A percentile compares a stretch with the other conserved stretches of the same genome.
These are phyloP conservation scores for Cryphonectria parasitica DNA, from an alignment of 2,329 filamentous ascomycete species.

Conservation along the genomic window DNA sequence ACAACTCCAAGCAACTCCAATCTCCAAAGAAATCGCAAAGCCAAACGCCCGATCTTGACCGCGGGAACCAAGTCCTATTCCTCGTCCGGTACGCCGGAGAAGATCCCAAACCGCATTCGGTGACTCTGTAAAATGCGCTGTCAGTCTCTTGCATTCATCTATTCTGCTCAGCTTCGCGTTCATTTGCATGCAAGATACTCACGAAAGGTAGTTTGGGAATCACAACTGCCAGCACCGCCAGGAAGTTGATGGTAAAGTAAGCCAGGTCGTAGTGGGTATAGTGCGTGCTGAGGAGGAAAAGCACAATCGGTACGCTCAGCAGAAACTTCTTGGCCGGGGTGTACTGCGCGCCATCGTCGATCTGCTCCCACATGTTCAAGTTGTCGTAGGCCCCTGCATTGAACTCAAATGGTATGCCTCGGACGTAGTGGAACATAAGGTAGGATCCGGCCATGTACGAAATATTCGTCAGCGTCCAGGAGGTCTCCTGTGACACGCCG, in stretches of 20 bases:
- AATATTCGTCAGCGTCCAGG: slow-evolving; percentile 98
- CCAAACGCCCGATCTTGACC: slow-evolving; percentile 26
- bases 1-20: slow-evolving; percentile 28
- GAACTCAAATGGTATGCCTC: slow-evolving; percentile 97
- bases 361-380: slow-evolving; percentile 99
- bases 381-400: slow-evolving; percentile 99
- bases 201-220: slow-evolving; percentile 97
- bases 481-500: slow-evolving; percentile 94
- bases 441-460: slow-evolving; percentile 99
- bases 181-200: slow-evolving; percentile 52
- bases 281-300: slow-evolving; percentile 96
- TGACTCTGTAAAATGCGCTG: slow-evolving; percentile 24
- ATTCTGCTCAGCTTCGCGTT: not conserved
- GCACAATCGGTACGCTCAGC: slow-evolving; percentile 87
- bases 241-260: slow-evolving; percentile 96
- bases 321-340: slow-evolving; percentile 99
- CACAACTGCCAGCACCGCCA: slow-evolving; percentile 88
- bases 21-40: slow-evolving; percentile 24
- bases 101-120: slow-evolving; percentile 30
- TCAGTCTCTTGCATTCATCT: slow-evolving; percentile 24
- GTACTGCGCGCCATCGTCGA: slow-evolving; percentile 98
- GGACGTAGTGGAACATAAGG: slow-evolving; percentile 99
- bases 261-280: slow-evolving; percentile 98
- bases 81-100: slow-evolving; percentile 29
- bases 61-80: slow-evolving; percentile 21